Evolutionary conservation across 2,329 filamentous ascomycete genomes (phyloP).

Genomic region (Periconia macrospinosa): DNA sequence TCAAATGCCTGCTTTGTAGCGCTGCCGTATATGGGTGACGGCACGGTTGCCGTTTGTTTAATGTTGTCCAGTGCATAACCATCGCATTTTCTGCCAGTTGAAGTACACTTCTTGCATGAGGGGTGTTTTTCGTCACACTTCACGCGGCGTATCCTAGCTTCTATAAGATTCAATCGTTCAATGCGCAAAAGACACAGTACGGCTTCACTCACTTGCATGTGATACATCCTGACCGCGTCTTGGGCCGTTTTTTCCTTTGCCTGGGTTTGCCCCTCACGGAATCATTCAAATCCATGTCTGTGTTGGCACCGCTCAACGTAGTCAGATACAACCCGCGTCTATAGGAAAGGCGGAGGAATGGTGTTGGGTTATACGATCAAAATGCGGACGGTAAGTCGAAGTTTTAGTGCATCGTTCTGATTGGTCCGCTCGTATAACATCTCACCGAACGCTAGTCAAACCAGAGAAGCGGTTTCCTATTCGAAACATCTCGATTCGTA

Average conservation of each 20-base stretch:
- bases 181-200: not conserved
- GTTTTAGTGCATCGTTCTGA: not conserved
- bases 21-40: not conserved
- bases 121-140: conserved; percentile 62
- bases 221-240: conserved; percentile 5
- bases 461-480: not conserved
- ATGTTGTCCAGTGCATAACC: conserved; percentile 34
- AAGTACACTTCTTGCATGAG: conserved; percentile 56
- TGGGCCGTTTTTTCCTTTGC: conserved; percentile 5
- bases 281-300: conserved; percentile 1
- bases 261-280: conserved; percentile 5
- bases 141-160: conserved; percentile 54
- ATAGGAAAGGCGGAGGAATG: not conserved
- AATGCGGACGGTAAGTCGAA: not conserved
- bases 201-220: conserved; percentile 9
- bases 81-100: conserved; percentile 60
- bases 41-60: not conserved
- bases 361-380: not conserved
- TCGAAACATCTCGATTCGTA: too few species aligned
- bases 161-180: not conserved
- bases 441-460: not conserved
- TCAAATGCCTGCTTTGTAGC: not conserved
- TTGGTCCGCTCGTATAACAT: conserved; percentile 7
- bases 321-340: not conserved
- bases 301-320: not conserved